phyloP scores from a whole-genome alignment of 1,284 basidiomycete species.

The Irpex sp. region DNA sequence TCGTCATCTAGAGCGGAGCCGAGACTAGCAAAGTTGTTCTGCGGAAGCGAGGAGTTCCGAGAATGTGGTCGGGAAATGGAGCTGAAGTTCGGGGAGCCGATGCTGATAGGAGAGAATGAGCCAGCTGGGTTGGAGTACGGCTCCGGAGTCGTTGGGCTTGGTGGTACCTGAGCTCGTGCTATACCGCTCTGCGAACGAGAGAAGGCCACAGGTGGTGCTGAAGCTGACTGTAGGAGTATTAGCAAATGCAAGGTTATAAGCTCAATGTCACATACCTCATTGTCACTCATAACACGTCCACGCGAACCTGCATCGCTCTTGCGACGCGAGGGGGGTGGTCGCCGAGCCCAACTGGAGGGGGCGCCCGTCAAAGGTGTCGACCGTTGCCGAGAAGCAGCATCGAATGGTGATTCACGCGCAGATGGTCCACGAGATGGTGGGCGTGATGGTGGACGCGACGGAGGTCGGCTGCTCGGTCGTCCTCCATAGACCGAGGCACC shows the following conservation, averaged over 20 bases:
- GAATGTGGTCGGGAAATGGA: constrained; percentile 56
- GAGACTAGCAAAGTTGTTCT: constrained; percentile 25
- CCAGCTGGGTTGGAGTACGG: constrained; percentile 28
- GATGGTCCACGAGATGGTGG: constrained; percentile 34
- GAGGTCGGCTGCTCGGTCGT: constrained; percentile 17
- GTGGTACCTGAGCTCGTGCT: constrained; percentile 53
- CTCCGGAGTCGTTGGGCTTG: constrained; percentile 51
- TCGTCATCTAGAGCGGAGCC: constrained; percentile 25
- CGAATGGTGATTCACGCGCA: constrained; percentile 51
- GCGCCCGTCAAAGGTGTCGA: constrained; percentile 55
- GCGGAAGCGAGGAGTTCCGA: constrained; percentile 49
- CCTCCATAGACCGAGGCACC: constrained; percentile 34
- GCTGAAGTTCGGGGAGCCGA: constrained; percentile 38
- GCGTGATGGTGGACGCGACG: constrained; percentile 38
- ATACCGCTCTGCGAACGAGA: constrained; percentile 32
- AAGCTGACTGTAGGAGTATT: constrained; percentile 8
- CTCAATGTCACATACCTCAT: constrained; percentile 48
- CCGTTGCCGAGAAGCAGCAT: constrained; percentile 59
- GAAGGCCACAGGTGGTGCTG: constrained; percentile 35
- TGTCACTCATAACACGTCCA: constrained; percentile 51
- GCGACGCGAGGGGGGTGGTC: constrained; percentile 57
- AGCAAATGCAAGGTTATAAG: not conserved
- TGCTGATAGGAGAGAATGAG: constrained; percentile 29
- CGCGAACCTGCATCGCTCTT: constrained; percentile 64
- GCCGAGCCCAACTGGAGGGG: constrained; percentile 71